These are phyloP conservation scores for Rickenella mellea DNA, from an alignment of 768 basidiomycete species.

Conservation along the genomic window DNA sequence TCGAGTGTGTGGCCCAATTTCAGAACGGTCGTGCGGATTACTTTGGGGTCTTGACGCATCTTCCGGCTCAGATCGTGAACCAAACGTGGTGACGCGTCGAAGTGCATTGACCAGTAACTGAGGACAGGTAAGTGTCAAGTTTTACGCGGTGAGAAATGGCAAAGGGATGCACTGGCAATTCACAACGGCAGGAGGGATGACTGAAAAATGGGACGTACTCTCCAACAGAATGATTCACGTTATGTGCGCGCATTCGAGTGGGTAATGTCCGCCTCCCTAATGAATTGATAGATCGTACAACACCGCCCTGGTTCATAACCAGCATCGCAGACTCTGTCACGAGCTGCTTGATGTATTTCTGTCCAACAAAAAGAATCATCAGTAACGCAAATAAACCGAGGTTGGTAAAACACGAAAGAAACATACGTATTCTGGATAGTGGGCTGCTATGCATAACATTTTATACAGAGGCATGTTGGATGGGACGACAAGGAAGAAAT, in stretches of 20 bases:
- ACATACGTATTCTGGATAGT: constrained; percentile 67
- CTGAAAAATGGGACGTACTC: constrained; percentile 49
- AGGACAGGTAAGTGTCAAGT: background rate
- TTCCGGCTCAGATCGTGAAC: constrained; percentile 54
- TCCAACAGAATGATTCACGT: constrained; percentile 46
- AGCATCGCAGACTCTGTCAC: constrained; percentile 63
- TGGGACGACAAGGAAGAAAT: constrained; percentile 52
- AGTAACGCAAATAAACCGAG: background rate
- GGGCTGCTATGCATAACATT: constrained; percentile 74
- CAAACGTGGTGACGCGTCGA: constrained; percentile 73
- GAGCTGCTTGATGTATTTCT: constrained; percentile 70
- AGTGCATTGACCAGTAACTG: constrained; percentile 89
- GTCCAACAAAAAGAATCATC: constrained; percentile 3
- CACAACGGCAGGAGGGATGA: background rate
- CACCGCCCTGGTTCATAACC: constrained; percentile 67
- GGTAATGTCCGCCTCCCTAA: constrained; percentile 70
- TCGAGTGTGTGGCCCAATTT: constrained; percentile 70
- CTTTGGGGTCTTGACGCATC: constrained; percentile 72
- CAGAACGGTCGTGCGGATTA: constrained; percentile 73
- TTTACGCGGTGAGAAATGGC: background rate
- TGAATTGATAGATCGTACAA: constrained; percentile 70
- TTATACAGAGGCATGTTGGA: constrained; percentile 78
- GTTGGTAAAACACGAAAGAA: background rate
- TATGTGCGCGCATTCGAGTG: constrained; percentile 60
- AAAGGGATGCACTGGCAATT: constrained; percentile 3